Base-by-base conservation (phyloP, 2,329 filamentous ascomycete genomes). In the Acrodontium crateriforme region DNA sequence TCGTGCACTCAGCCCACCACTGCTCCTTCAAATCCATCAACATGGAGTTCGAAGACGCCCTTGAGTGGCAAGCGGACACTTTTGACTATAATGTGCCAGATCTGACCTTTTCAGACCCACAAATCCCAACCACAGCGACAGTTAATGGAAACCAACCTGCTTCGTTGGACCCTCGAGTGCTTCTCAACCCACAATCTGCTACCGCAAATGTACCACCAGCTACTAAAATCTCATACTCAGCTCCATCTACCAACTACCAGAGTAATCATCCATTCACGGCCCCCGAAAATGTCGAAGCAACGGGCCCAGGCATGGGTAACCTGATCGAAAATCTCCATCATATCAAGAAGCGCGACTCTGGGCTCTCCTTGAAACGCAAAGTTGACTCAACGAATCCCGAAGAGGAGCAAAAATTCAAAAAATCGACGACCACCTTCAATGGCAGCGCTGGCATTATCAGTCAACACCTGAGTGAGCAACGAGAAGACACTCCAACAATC, bases 251-350 rank as follows among this genome's bases (percentile, higher is more conserved):
- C 17, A 9, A 25, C n/a, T 25, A 18, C 19, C 5, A 9, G 14
- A 9, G 18, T 21, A 24, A 30, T 16, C 25, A 30, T 11, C 19
- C 18, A 6, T 9, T 24, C 11, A 20, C 24, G 9, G 18, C 25
- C 15, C 15, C 13, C 15, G 27, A 28, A 6, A 13, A 30, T 10
- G n/a, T n/a, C n/a, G n/a, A n/a, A n/a, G n/a, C n/a, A n/a, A n/a
- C n/a, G n/a, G n/a, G n/a, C n/a, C n/a, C n/a, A n/a, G 68, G 70
- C 15, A 65, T 71, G 40, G 63, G 66, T 7, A 56, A 58, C 30
- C 71, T 84, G 58, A 71, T 92, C 24, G 81, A 91, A 52, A 69
- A 72, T 17, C 63, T 84, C 49, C 81, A 85, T 49, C 74, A 77
- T 39, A 69, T 91, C 9, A 68, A 80, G 39, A 67, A 76, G 28